Evolutionary conservation across 352 stramenopile species (phyloP), one percentile per base, ranked within the genome.

Genomic region (Halophytophthora polymorphica): DNA sequence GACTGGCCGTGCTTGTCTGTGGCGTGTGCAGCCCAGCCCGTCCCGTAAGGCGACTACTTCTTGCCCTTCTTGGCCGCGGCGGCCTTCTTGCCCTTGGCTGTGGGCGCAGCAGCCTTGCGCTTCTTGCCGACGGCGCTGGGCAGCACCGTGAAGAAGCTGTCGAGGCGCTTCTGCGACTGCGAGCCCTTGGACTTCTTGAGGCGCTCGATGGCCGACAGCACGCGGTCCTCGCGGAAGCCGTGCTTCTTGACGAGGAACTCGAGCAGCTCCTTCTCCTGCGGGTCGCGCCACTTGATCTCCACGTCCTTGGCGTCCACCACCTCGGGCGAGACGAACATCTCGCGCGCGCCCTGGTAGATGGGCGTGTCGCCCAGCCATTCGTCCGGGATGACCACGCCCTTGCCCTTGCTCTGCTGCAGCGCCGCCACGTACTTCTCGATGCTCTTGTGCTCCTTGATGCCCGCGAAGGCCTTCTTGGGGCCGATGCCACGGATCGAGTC

Each of bases 401-500:
- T 94, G 67, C 68, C 77, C 61, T 82, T 89, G 61, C 74, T 83
- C 42, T 93, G 79, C 61, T 98, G 79, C 45, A 99, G 67, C 41
- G 78, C 65, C 35, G 95, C 83, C 33, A 99, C 44, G 45, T 98
- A 96, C 19, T 87, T 95, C 60, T 99, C 97, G 66, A 99, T 98
- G 25, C 53, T 88, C 45, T 93, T 86, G 73, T 99, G 87, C 55
- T 99, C 92, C 45, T 95, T 90, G 51, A 99, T 98, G 17, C 98
- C 86, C 38, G 97, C 96, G 19, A 98, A 82, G 3, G 97, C 97
- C 54, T 97, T 99, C 75, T 99, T 99, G 0, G 97, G 97, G 11
- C 97, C 97, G 31, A 99, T 94, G 33, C 96, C 96, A 18, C 88
- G 86, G 70, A 99, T 99, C 22, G 83, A 97, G 45, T 98, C 96